Evolutionary conservation across 768 basidiomycete genomes (phyloP), one percentile per base, ranked within the genome.

Genomic region (Candolleomyces aberdarensis): DNA sequence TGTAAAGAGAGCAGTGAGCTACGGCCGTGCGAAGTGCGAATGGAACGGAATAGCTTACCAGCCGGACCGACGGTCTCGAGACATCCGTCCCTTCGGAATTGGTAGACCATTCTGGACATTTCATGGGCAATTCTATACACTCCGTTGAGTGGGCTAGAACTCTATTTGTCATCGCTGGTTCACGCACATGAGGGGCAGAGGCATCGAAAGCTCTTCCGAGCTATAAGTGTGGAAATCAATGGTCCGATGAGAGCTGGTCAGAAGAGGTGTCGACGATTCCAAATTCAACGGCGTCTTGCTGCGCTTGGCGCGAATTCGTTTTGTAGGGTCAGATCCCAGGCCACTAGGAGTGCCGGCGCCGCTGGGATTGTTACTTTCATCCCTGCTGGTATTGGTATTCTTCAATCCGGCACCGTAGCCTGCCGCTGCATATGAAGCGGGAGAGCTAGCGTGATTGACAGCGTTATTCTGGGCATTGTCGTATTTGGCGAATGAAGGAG

Each of bases 11-110:
- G 29, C 29, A 59, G 60, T 15, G 39, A 48, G 22, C 5, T 20
- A 13, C 29, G 10, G 14, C 3, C 7, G n/a, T 32, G n/a, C 15
- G 8, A 32, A 5, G 56, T 13, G 49, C 40, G 43, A 22, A 36
- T 36, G n/a, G 32, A 53, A 11, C 9, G 36, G 6, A 11, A 32
- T 41, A 13, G 68, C 75, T 70, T 70, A 85, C 92, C 88, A 31
- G 95, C 94, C 13, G 94, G 94, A 39, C 96, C 96, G 62, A 96
- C 87, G 17, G 88, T 88, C 72, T 97, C 96, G 55, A 98, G 73
- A 59, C 87, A 87, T 1, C 93, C 94, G 65, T 91, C 87, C 41
- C 88, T 79, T 69, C 87, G 85, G 73, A 91, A 95, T 56, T 75
- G 75, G 72, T 92, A 94, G 48, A 96, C 71, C 31, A 80, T 72